A percentile compares a stretch with the other conserved stretches of the same genome.
These are phyloP conservation scores for Fonsecaea multimorphosa DNA, from an alignment of 2,329 filamentous ascomycete species.

Conservation along the genomic window DNA sequence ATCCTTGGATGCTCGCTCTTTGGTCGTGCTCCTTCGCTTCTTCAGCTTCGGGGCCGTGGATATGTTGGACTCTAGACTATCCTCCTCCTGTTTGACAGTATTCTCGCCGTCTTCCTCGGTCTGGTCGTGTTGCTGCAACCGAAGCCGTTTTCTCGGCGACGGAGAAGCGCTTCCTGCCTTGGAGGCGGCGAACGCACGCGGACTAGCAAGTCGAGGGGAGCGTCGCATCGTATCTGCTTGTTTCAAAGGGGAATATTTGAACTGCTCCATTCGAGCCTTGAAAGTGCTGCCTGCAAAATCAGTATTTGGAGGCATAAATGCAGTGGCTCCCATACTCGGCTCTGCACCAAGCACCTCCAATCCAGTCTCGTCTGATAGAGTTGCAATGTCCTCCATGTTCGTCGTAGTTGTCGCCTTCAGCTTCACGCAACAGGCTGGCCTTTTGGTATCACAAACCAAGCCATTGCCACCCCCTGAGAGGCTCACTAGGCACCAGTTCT, in stretches of 20 bases:
- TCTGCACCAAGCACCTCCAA: neutral
- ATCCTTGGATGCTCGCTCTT: slow-evolving; percentile 33
- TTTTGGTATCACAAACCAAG: slow-evolving; percentile 2
- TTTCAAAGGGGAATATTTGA: slow-evolving; percentile 24
- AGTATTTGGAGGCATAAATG: neutral
- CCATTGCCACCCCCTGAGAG: slow-evolving; percentile 6
- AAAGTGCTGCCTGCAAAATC: slow-evolving; percentile 19
- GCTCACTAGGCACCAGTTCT: too few species aligned
- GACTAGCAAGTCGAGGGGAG: slow-evolving; percentile 21
- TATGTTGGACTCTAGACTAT: neutral
- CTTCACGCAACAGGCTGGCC: neutral
- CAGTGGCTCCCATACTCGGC: neutral
- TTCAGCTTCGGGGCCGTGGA: slow-evolving; percentile 23
- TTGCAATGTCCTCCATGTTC: slow-evolving; percentile 1
- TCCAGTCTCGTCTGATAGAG: neutral
- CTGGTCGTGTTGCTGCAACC: neutral
- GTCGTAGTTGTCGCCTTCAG: neutral
- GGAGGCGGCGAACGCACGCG: slow-evolving; percentile 2
- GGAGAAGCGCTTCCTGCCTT: slow-evolving; percentile 17
- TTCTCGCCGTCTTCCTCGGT: neutral
- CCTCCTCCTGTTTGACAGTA: slow-evolving; percentile 2
- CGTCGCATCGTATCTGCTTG: slow-evolving; percentile 14
- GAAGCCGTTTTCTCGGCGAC: slow-evolving; percentile 21
- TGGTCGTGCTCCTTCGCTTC: slow-evolving; percentile 35
- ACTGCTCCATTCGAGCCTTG: slow-evolving; percentile 31